Conservation (phyloP, 2,329 filamentous ascomycete species). For the Botrytis elliptica region DNA sequence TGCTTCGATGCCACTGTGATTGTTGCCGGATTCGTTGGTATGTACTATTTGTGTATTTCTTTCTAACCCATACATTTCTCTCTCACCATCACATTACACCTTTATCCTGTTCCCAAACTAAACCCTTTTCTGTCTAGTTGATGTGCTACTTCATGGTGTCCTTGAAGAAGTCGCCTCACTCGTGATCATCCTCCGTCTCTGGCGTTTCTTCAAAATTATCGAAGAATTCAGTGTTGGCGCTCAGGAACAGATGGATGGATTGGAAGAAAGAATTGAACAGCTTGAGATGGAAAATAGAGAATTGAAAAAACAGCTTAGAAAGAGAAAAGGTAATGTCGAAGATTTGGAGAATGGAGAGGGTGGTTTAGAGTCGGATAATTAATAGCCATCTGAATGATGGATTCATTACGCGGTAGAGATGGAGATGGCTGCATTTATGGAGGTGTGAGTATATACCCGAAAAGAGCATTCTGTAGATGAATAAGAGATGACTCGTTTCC, state of each 20-base stretch:
- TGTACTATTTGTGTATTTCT: background rate
- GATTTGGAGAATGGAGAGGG: conserved; percentile 16
- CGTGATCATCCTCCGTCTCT: conserved; percentile 65
- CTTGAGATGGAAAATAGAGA: conserved; percentile 49
- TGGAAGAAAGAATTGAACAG: conserved; percentile 52
- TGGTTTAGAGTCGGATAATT: background rate
- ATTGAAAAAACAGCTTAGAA: conserved; percentile 48
- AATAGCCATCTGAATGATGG: background rate
- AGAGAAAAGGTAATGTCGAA: conserved; percentile 28
- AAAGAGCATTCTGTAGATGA: background rate
- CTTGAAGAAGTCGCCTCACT: conserved; percentile 64
- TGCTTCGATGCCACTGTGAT: conserved; percentile 64
- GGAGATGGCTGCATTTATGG: background rate
- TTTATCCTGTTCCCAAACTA: background rate
- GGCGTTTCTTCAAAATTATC: conserved; percentile 69
- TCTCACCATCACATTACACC: background rate
- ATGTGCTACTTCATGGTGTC: conserved; percentile 58
- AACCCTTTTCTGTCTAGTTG: conserved; percentile 55
- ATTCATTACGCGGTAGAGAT: background rate
- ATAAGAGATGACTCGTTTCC: background rate
- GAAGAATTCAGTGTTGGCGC: conserved; percentile 66
- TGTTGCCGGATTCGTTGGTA: conserved; percentile 54
- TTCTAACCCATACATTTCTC: background rate
- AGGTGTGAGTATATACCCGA: background rate
- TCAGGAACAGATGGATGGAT: conserved; percentile 58